Base-by-base conservation (phyloP, 2,329 filamentous ascomycete genomes). In the Cercospora zeina region DNA sequence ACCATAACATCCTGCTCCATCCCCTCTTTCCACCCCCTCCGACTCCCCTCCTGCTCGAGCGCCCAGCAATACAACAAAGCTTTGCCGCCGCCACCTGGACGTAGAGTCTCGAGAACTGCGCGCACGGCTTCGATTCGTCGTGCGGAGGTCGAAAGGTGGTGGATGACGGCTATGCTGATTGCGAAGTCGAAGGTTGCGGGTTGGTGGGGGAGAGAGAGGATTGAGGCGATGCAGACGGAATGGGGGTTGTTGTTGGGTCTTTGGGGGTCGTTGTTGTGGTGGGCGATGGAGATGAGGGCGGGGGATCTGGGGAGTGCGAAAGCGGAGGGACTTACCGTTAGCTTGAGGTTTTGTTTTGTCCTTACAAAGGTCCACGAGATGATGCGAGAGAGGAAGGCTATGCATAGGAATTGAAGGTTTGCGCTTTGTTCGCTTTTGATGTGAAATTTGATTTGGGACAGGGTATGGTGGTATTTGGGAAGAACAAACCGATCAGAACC, bases 41-140 rank as follows among this genome's bases (percentile, higher is more conserved):
- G 85, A 76, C 92, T 96, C 62, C 80, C 81, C 69, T 89, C 88
- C 78, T 99, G 95, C 81, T 99, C 95, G 19, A 99, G 82, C 0
- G 95, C 95, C 95, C 95, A 97, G 16, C 96, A 93, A 75, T 95
- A 97, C 56, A 97, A 82, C 61, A 97, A 80, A 14, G 89, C 88
- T 74, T 83, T 86, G 1, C 91, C 91, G 2, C 78, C 79, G 0
- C 66, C 47, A 10, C n/a, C n/a, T n/a, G 71, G 69, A 31, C 67
- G 79, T 59, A 96, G 78, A 54, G 87, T 87, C 55, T 85, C 82
- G 67, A 97, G 78, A 54, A 97, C 85, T 42, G 84, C 83, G 53
- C 79, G 78, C 16, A 97, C 84, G 30, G 90, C 92, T 65, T 89
- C 86, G 36, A 89, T 79, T 54, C 95, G 84, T 61, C 95, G 83